A percentile compares a stretch with the other conserved stretches of the same genome.
These are phyloP conservation scores for Botryobasidium botryosum DNA, from an alignment of 768 basidiomycete genomes.

Conservation along the genomic window DNA sequence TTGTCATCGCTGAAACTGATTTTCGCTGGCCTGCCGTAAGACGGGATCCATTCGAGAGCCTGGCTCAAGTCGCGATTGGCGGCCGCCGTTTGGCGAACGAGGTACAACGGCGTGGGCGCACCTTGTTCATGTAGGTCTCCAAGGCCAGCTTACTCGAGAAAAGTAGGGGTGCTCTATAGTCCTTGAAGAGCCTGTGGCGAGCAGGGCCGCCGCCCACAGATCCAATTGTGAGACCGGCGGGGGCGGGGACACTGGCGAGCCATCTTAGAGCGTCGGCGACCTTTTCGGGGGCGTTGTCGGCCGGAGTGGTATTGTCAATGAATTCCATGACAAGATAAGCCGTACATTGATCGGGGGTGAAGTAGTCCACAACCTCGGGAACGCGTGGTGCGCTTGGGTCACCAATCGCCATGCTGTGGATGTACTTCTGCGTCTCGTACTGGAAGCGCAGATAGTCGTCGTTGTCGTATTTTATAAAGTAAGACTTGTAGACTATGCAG, in stretches of 20 bases:
- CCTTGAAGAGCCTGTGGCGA: slow-evolving; percentile 15
- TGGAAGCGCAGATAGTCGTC: slow-evolving; percentile 11
- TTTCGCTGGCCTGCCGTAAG: not conserved
- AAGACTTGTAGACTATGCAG: slow-evolving; percentile 6
- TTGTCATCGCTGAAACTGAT: slow-evolving; percentile 15
- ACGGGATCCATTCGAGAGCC: slow-evolving; percentile 9
- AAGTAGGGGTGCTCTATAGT: slow-evolving; percentile 13
- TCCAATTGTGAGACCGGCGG: slow-evolving; percentile 12
- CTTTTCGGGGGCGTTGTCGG: slow-evolving; percentile 10
- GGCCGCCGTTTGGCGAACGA: slow-evolving; percentile 2
- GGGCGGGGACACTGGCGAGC: slow-evolving; percentile 15
- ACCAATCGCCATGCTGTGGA: slow-evolving; percentile 9
- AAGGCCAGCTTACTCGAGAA: slow-evolving; percentile 11
- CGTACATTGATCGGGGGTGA: slow-evolving; percentile 6
- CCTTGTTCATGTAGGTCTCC: slow-evolving; percentile 12
- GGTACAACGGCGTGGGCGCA: slow-evolving; percentile 10
- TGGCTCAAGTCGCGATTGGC: not conserved
- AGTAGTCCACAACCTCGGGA: slow-evolving; percentile 15
- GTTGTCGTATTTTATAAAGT: slow-evolving; percentile 18
- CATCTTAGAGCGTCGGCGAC: slow-evolving; percentile 16
- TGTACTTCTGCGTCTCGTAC: slow-evolving; percentile 14
- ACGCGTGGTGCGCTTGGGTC: slow-evolving; percentile 16
- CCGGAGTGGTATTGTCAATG: slow-evolving; percentile 14
- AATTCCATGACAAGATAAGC: slow-evolving; percentile 19
- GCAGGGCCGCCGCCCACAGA: slow-evolving; percentile 14